Conservation (phyloP, 2,329 filamentous ascomycete genomes). For the Neodidymelliopsis sp. region DNA sequence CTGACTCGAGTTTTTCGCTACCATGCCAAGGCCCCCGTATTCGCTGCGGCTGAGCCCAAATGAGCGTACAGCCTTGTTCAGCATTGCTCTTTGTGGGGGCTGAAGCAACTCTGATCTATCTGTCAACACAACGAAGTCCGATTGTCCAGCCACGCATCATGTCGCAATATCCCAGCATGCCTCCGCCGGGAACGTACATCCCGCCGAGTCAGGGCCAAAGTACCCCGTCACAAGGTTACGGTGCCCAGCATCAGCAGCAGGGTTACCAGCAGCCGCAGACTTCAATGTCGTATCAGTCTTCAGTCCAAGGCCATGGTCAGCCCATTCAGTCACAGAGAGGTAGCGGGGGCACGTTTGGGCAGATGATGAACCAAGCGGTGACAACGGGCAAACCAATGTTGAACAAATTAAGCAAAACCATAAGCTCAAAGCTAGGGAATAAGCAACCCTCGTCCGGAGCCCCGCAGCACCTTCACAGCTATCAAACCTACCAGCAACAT, state of each 20-base stretch:
- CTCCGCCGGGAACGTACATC: slow-evolving; percentile 38
- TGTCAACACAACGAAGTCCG: background rate
- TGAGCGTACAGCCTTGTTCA: slow-evolving; percentile 9
- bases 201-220: slow-evolving; percentile 31
- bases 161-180: slow-evolving; percentile 44
- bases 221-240: slow-evolving; percentile 24
- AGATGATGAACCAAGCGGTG: slow-evolving; percentile 47
- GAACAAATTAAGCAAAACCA: slow-evolving; percentile 47
- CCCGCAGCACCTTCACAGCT: slow-evolving; percentile 41
- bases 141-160: slow-evolving; percentile 20
- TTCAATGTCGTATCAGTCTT: slow-evolving; percentile 26
- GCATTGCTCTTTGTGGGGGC: slow-evolving; percentile 1
- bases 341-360: slow-evolving; percentile 33
- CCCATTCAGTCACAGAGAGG: slow-evolving; percentile 29
- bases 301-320: slow-evolving; percentile 24
- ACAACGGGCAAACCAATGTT: slow-evolving; percentile 47
- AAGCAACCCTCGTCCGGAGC: slow-evolving; percentile 32
- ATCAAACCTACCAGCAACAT: slow-evolving; percentile 43
- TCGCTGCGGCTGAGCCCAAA: slow-evolving; percentile 18
- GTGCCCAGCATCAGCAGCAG: slow-evolving; percentile 32
- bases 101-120: background rate
- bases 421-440: slow-evolving; percentile 43
- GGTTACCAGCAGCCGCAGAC: slow-evolving; percentile 24
- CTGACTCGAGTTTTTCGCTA: slow-evolving; percentile 5
- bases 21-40: slow-evolving; percentile 19